Evolutionary conservation across 257 asterid genomes (phyloP).

Genomic region (Plantago elongata): DNA sequence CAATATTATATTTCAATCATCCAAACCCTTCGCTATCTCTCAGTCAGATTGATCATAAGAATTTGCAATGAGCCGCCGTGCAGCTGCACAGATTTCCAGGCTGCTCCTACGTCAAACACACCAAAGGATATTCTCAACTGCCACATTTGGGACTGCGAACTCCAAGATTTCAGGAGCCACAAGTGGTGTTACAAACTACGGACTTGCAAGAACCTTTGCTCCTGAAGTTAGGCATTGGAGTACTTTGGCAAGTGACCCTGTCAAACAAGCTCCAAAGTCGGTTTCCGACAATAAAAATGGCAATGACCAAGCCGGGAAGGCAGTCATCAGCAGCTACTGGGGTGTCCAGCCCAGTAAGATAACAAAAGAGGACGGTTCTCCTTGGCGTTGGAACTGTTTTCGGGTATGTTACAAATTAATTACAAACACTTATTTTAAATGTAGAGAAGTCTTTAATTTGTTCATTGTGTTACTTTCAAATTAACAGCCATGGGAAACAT

Average conservation of each 20-base stretch:
- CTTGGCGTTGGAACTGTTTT: conserved; percentile 70
- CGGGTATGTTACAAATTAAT: conserved; percentile 31
- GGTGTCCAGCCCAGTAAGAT: conserved; percentile 49
- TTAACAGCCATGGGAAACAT: conserved; percentile 72
- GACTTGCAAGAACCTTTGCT: conserved; percentile 7
- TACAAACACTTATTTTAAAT: not conserved
- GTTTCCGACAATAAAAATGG: not conserved
- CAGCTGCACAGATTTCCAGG: conserved; percentile 25
- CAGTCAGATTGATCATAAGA: not conserved
- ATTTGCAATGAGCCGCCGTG: conserved; percentile 32
- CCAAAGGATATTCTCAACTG: conserved; percentile 24
- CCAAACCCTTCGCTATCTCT: not conserved
- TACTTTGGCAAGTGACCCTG: conserved; percentile 6
- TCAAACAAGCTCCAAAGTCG: conserved; percentile 22
- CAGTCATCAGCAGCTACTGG: conserved; percentile 56
- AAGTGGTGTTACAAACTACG: not conserved
- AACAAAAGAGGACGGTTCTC: conserved; percentile 51
- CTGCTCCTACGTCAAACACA: conserved; percentile 24
- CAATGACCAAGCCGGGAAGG: conserved; percentile 16
- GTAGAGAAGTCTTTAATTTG: not conserved
- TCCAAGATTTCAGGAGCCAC: not conserved
- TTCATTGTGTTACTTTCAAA: not conserved
- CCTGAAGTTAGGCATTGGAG: conserved; percentile 31
- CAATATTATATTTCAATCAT: conserved; percentile 1
- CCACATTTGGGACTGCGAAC: not conserved